phyloP scores from a whole-genome alignment of 148 eudicot genomes.

The Gaultheria prostrata region DNA sequence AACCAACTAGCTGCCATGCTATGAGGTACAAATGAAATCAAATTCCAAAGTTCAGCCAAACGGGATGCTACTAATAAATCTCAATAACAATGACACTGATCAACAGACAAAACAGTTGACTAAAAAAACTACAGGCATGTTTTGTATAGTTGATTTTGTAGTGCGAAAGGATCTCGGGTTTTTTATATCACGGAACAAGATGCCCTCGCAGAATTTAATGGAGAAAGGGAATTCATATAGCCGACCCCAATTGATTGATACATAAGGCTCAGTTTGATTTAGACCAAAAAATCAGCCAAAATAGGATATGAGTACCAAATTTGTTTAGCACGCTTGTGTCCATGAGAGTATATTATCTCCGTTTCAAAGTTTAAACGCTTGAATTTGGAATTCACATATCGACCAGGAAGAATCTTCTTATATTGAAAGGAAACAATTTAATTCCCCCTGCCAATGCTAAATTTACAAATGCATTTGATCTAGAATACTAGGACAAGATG shows the following conservation, averaged over 20 bases:
- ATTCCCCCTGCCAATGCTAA: background rate
- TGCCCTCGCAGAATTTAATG: background rate
- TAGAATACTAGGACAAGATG: background rate
- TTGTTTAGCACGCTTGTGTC: no score
- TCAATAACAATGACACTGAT: background rate
- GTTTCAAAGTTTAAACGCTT: background rate
- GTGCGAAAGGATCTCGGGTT: background rate
- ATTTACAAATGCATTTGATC: background rate
- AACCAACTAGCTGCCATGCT: background rate
- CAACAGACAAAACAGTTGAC: conserved; percentile 2
- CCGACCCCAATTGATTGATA: background rate
- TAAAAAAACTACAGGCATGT: background rate
- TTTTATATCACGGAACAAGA: background rate
- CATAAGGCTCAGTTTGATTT: background rate
- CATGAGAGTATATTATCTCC: background rate
- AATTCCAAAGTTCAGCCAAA: background rate
- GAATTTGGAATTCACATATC: background rate
- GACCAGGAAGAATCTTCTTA: background rate
- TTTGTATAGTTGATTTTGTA: background rate
- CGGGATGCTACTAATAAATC: background rate
- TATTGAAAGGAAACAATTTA: background rate
- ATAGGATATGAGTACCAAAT: background rate
- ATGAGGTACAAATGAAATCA: background rate
- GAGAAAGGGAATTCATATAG: background rate
- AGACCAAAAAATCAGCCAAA: background rate